phyloP scores from a whole-genome alignment of 75 land plant genomes.

The Pinus albicaulis region DNA sequence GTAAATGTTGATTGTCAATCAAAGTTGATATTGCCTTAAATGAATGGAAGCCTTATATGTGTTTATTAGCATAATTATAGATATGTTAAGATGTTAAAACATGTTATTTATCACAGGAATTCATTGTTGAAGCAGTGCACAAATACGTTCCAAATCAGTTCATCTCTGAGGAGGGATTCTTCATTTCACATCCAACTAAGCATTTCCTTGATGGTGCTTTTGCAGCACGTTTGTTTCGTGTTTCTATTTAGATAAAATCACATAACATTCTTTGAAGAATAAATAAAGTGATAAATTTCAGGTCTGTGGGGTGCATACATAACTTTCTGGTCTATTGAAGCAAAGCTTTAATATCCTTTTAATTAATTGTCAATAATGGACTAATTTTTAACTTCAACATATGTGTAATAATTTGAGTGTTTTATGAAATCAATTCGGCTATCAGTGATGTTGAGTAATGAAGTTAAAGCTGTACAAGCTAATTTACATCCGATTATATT shows the following conservation, averaged over 20 bases:
- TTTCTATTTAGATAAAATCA: not conserved
- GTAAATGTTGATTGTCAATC: not conserved
- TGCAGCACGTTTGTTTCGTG: slow-evolving; percentile 74
- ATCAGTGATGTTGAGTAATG: too few relatives aligned
- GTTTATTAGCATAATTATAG: not conserved
- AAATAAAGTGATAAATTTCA: not conserved
- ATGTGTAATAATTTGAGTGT: too few relatives aligned
- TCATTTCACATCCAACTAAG: slow-evolving; percentile 56
- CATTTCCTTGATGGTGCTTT: slow-evolving; percentile 86
- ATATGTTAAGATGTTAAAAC: not conserved
- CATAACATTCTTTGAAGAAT: not conserved
- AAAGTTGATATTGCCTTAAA: not conserved
- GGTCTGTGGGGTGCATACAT: not conserved
- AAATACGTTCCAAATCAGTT: slow-evolving; percentile 57
- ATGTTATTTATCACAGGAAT: slow-evolving; percentile 57
- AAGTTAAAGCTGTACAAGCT: too few relatives aligned
- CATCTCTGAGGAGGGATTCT: slow-evolving; percentile 72
- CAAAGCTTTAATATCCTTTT: not conserved
- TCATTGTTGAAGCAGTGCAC: slow-evolving; percentile 54
- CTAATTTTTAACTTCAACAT: too few relatives aligned
- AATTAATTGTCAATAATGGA: too few relatives aligned
- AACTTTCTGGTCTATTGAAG: not conserved
- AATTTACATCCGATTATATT: too few relatives aligned
- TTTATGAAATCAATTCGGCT: too few relatives aligned
- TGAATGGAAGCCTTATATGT: not conserved